Base-by-base conservation (phyloP, 257 asterid genomes). In the Agastache rugosa region DNA sequence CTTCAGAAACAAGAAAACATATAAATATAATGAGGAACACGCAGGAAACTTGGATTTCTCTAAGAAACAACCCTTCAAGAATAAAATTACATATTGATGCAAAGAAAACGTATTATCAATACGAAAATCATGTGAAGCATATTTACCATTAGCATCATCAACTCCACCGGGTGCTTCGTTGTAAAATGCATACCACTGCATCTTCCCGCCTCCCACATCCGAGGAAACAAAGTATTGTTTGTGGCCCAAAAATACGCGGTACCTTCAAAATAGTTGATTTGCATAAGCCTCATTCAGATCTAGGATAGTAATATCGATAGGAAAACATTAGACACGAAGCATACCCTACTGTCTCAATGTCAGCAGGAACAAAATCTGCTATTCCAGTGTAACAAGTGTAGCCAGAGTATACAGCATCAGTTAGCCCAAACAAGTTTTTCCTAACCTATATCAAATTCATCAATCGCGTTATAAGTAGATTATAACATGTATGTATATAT, bases 151-250 rank as follows among this genome's bases (percentile, higher is more conserved):
- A 10, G 90, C 83, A 67, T 20, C 58, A 78, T 92, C 99, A 15
- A 51, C 79, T 23, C 97, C 99, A 29, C 97, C 99, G 6, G 98
- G 78, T 10, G 88, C 76, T 75, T 95, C 99, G 16, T 88, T 87
- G 82, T 95, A 80, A 80, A 95, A 95, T 67, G 96, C 99, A 75
- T 95, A 95, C 99, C 99, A 95, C 83, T 95, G 99, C 98, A 95
- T 95, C 76, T 95, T 95, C 59, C 99, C 99, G 29, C 91, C 91
- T 20, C 99, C 99, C 42, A 95, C 99, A 79, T 95, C 99, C 3
- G 99, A 95, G 72, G 99, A 92, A 80, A 95, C 99, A 67, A 95
- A 95, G 84, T 90, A 92, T 58, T 92, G 98, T 75, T 92, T 95
- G 90, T 95, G 98, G 74, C 99, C 99, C 77, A 92, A 82, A 76